A percentile compares a stretch with the other conserved stretches of the same genome.
Conservation (phyloP, 495 filamentous ascomycete genomes). For the Articulospora tetracladia region DNA sequence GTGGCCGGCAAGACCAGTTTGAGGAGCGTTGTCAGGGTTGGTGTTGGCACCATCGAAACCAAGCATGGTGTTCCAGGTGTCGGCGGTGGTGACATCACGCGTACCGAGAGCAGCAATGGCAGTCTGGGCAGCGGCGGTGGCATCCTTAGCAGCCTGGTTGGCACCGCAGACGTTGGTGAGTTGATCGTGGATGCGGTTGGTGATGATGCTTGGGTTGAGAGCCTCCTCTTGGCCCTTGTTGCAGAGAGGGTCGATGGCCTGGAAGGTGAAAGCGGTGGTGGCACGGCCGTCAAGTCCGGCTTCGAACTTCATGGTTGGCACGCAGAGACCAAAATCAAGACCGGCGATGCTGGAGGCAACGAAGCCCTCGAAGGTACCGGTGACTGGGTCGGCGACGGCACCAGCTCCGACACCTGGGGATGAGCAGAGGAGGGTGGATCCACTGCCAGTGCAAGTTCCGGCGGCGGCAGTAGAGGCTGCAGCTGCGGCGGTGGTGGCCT, state of each 20-base stretch:
- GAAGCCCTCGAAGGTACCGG: conserved; percentile 16
- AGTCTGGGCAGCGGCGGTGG: conserved; percentile 34
- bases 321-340: conserved; percentile 49
- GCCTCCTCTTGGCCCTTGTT: conserved; percentile 47
- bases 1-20: conserved; percentile 34
- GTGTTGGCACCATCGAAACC: conserved; percentile 36
- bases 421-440: conserved; percentile 10
- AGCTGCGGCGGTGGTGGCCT: conserved; percentile 7
- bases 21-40: conserved; percentile 37
- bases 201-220: conserved; percentile 61
- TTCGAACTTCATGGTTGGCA: conserved; percentile 50
- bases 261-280: conserved; percentile 50
- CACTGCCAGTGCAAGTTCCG: conserved; percentile 12
- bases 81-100: conserved; percentile 28
- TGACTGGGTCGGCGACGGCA: conserved; percentile 10
- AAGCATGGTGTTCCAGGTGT: conserved; percentile 31
- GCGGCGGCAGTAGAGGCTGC: conserved; percentile 5
- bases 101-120: conserved; percentile 26
- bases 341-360: conserved; percentile 28
- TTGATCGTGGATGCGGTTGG: conserved; percentile 56
- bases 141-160: conserved; percentile 37
- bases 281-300: conserved; percentile 41
- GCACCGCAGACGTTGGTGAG: conserved; percentile 42
- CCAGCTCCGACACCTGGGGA: conserved; percentile 13
- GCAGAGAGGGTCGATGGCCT: conserved; percentile 42